These are phyloP conservation scores for Astrocystis sublimbata DNA, from an alignment of 495 filamentous ascomycete genomes.

Conservation along the genomic window DNA sequence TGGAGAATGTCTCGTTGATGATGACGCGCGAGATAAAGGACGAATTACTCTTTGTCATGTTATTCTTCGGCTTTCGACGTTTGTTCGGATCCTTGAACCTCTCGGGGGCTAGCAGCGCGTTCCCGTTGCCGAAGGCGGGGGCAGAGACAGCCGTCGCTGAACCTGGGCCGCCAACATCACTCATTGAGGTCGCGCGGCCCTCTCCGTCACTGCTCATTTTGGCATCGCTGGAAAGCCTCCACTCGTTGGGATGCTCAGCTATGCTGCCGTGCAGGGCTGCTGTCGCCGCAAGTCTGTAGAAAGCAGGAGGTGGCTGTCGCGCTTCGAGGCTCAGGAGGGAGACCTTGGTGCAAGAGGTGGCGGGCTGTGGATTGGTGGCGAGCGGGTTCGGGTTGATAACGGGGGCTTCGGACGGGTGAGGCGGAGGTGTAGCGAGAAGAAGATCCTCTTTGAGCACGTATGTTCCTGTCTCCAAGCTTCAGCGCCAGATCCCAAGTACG, in stretches of 20 bases:
- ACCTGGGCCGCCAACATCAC: slow-evolving; percentile 36
- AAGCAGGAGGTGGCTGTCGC: slow-evolving; percentile 57
- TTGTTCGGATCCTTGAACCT: slow-evolving; percentile 74
- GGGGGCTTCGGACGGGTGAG: slow-evolving; percentile 90
- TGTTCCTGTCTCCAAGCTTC: slow-evolving; percentile 58
- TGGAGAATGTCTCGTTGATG: slow-evolving; percentile 75
- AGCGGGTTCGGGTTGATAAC: slow-evolving; percentile 85
- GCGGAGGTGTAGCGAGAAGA: slow-evolving; percentile 88
- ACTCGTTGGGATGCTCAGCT: slow-evolving; percentile 60
- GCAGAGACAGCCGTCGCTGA: slow-evolving; percentile 42
- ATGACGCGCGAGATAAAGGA: slow-evolving; percentile 96
- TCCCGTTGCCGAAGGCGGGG: slow-evolving; percentile 86
- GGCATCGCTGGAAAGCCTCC: slow-evolving; percentile 60
- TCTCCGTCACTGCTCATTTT: slow-evolving; percentile 49
- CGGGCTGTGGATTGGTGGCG: slow-evolving; percentile 75
- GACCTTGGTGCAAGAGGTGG: slow-evolving; percentile 82
- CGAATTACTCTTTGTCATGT: slow-evolving; percentile 96
- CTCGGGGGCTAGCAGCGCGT: slow-evolving; percentile 63
- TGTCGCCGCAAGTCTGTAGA: slow-evolving; percentile 46
- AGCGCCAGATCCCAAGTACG: slow-evolving; percentile 5
- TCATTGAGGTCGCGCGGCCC: slow-evolving; percentile 44
- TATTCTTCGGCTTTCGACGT: slow-evolving; percentile 90
- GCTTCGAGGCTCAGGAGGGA: slow-evolving; percentile 70
- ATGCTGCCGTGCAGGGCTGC: slow-evolving; percentile 52
- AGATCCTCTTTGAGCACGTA: slow-evolving; percentile 88